Percentiles rank a stretch among this genome's conserved stretches.
phyloP scores from a whole-genome alignment of 768 basidiomycete genomes.

The Nidula microcarpa region DNA sequence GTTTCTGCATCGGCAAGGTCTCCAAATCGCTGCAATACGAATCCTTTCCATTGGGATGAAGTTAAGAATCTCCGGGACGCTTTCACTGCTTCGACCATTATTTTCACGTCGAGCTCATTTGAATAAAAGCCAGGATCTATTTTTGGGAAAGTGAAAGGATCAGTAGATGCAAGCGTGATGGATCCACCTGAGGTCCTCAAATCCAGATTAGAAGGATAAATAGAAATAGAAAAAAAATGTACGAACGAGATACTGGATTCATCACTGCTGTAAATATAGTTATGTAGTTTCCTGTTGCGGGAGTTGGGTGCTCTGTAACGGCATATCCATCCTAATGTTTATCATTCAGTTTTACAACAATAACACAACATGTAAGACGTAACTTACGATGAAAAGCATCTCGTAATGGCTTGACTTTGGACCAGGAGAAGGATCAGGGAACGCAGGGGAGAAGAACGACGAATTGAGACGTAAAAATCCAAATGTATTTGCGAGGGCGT shows the following conservation, averaged over 20 bases:
- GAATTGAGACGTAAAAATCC: not conserved
- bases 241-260: not conserved
- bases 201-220: too few relatives aligned
- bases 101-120: slow-evolving; percentile 13
- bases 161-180: slow-evolving; percentile 28
- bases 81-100: slow-evolving; percentile 14
- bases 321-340: not conserved
- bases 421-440: not conserved
- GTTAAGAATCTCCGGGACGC: slow-evolving; percentile 11
- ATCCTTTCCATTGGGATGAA: slow-evolving; percentile 13
- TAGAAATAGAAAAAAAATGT: not conserved
- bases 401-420: not conserved
- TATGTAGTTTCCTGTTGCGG: not conserved
- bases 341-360: not conserved
- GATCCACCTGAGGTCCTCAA: slow-evolving; percentile 12
- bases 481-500: not conserved
- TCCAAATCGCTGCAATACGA: not conserved
- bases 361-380: not conserved
- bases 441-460: not conserved
- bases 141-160: slow-evolving; percentile 36
- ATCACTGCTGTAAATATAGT: not conserved
- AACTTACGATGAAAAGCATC: not conserved
- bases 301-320: not conserved
- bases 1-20: not conserved
- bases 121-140: slow-evolving; percentile 43